Conservation (phyloP, 139 green algal genomes). For the Tetradesmus lagerheimii region DNA sequence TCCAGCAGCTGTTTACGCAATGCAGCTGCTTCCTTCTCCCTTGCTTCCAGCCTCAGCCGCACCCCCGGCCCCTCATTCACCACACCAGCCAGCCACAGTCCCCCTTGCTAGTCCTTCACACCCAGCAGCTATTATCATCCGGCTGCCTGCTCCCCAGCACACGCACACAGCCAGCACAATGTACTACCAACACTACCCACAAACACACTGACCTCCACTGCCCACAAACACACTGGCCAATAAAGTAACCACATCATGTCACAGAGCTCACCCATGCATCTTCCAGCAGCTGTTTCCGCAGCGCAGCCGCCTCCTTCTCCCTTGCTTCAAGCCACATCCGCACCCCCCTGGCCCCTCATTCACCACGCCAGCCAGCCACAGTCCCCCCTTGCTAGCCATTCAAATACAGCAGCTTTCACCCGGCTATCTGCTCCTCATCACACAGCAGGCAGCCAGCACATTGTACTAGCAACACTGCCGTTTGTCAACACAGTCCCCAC, state of each 20-base stretch:
- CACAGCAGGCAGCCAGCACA: no score
- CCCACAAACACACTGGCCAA: no score
- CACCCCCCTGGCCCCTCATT: slow-evolving; percentile 69
- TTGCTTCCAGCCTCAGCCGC: slow-evolving; percentile 67
- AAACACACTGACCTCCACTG: no score
- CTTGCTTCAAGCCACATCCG: slow-evolving; percentile 68
- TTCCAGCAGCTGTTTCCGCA: slow-evolving; percentile 70
- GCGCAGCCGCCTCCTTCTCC: slow-evolving; percentile 61
- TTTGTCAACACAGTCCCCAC: neutral
- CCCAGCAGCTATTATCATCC: no score
- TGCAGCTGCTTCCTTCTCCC: slow-evolving; percentile 64
- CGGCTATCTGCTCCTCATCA: no score
- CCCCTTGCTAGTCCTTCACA: no score
- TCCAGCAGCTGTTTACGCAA: slow-evolving; percentile 71
- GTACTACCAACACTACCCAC: neutral
- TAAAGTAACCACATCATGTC: neutral
- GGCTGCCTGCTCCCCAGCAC: no score
- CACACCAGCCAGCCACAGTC: slow-evolving; percentile 61
- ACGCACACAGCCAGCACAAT: neutral
- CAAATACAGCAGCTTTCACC: no score
- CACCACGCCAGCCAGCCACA: slow-evolving; percentile 66
- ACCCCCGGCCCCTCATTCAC: slow-evolving; percentile 69
- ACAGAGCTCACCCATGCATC: slow-evolving; percentile 67
- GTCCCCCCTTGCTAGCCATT: no score
- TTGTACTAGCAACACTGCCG: no score